Percentiles rank a stretch among this genome's conserved stretches.
Conservation (phyloP, 225 moss, liverwort and hornwort species). For the Antitrichia curtipendula region DNA sequence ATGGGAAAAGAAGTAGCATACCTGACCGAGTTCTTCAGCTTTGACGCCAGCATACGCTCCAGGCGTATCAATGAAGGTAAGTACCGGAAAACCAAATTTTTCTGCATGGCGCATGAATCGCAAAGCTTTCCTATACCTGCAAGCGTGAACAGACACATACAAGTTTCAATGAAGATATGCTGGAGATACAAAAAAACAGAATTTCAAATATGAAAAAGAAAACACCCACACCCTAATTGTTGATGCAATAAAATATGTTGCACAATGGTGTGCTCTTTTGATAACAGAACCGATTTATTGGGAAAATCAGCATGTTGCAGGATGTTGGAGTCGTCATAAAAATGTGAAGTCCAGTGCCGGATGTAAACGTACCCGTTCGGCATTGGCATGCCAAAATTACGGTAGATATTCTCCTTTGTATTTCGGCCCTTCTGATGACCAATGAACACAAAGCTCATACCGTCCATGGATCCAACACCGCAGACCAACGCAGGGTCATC, state of each 20-base stretch:
- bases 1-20: background rate
- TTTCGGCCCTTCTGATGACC: conserved; percentile 99
- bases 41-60: conserved; percentile 97
- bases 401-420: conserved; percentile 89
- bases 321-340: background rate
- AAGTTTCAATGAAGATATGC: background rate
- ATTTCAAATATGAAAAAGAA: background rate
- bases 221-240: background rate
- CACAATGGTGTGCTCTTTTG: background rate
- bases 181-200: background rate
- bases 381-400: conserved; percentile 98
- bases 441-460: conserved; percentile 93
- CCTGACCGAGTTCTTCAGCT: conserved; percentile 98
- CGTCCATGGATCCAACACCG: conserved; percentile 89
- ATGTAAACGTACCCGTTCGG: conserved; percentile 65
- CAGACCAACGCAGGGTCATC: conserved; percentile 96
- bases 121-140: conserved; percentile 94
- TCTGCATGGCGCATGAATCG: conserved; percentile 98
- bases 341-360: background rate
- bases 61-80: conserved; percentile 92
- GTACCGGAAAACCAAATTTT: conserved; percentile 83
- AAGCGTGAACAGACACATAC: background rate
- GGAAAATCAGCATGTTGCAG: background rate
- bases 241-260: background rate
- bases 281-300: background rate